Evolutionary conservation across 805 yeast genomes (phyloP).

Genomic region (Alloascoidea hylecoeti): DNA sequence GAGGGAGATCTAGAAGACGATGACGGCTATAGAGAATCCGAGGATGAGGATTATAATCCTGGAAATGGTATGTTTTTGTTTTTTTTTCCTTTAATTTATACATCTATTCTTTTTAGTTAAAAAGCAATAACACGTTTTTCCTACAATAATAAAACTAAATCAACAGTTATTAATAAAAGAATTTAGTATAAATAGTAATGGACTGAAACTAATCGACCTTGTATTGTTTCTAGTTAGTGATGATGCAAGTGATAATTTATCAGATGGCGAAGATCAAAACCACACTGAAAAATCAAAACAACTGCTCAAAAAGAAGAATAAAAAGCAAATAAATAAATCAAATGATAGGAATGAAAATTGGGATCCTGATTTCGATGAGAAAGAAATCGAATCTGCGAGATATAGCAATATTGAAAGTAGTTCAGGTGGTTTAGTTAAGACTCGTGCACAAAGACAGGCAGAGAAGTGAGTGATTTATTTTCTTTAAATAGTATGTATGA

Average conservation of each 20-base stretch:
- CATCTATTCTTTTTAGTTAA: no score
- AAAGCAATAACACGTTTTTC: no score
- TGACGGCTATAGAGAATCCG: conserved; percentile 37
- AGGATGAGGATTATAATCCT: conserved; percentile 46
- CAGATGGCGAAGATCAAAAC: conserved; percentile 15
- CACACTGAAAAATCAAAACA: conserved; percentile 22
- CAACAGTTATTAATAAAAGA: no score
- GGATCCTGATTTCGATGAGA: no score
- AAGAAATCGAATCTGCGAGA: conserved; percentile 13
- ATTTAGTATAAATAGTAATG: no score
- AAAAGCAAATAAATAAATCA: no score
- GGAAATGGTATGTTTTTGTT: conserved; percentile 13
- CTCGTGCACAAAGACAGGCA: conserved; percentile 44
- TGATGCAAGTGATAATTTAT: conserved; percentile 5
- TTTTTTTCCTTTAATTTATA: no score
- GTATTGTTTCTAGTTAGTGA: no score
- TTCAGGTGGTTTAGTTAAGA: conserved; percentile 52
- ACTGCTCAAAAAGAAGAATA: no score
- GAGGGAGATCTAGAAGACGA: conserved; percentile 11
- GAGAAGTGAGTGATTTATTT: conserved; percentile 16
- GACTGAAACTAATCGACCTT: no score
- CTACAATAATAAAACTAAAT: no score
- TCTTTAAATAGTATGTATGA: background rate
- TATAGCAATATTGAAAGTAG: conserved; percentile 42
- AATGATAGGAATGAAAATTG: no score